Conservation (phyloP, 176 grass and related monocot genomes). For the Elymus sibiricus region DNA sequence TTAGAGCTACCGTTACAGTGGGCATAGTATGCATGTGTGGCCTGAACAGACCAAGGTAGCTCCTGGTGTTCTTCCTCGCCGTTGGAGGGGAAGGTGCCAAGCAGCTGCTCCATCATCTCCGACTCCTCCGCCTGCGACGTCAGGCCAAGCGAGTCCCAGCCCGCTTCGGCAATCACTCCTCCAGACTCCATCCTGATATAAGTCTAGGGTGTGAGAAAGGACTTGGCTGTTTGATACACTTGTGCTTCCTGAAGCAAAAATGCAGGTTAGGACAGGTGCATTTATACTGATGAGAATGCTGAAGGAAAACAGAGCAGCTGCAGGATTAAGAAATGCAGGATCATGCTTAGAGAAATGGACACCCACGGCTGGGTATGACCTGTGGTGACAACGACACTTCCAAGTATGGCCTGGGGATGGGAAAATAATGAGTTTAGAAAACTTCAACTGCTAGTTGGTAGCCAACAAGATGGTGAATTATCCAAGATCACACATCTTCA, state of each 20-base stretch:
- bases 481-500: conserved; percentile 22
- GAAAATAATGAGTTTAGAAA: conserved; percentile 31
- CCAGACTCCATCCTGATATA: conserved; percentile 55
- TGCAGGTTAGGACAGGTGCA: conserved; percentile 23
- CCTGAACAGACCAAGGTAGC: conserved; percentile 41
- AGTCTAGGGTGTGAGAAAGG: conserved; percentile 25
- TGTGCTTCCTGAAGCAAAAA: conserved; percentile 47
- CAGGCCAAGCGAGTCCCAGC: conserved; percentile 38
- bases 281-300: conserved; percentile 51
- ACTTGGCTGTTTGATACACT: conserved; percentile 23
- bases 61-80: conserved; percentile 28
- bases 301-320: neutral
- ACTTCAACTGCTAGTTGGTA: conserved; percentile 47
- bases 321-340: conserved; percentile 28
- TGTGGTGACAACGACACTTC: conserved; percentile 31
- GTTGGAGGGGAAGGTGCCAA: conserved; percentile 34
- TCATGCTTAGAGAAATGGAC: conserved; percentile 43
- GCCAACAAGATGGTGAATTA: conserved; percentile 14
- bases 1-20: conserved; percentile 34
- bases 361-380: conserved; percentile 46
- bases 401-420: conserved; percentile 19
- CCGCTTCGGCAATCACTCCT: conserved; percentile 39
- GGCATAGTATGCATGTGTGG: conserved; percentile 31
- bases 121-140: conserved; percentile 38
- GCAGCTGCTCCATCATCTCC: conserved; percentile 53